Conservation (phyloP, 2,329 filamentous ascomycete genomes). For the Westerdykella sp. region DNA sequence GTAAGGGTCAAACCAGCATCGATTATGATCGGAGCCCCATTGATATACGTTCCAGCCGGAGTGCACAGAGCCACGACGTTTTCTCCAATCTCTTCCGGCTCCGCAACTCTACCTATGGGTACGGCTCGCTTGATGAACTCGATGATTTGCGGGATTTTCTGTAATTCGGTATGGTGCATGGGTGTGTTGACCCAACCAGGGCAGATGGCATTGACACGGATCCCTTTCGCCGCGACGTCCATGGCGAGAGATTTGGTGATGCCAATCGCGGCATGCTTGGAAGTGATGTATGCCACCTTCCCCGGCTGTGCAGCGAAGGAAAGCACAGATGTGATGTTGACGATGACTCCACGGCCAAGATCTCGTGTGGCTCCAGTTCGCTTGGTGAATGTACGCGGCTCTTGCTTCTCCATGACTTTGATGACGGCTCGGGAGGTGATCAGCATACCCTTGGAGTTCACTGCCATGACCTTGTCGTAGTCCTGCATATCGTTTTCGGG, state of each 20-base stretch:
- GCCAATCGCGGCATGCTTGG: constrained; percentile 16
- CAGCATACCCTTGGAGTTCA: constrained; percentile 1
- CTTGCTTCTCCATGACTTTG: constrained; percentile 3
- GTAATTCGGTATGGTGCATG: neutral
- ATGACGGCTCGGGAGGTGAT: constrained; percentile 1
- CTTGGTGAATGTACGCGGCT: constrained; percentile 2
- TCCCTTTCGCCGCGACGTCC: constrained; percentile 3
- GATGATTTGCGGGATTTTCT: constrained; percentile 1
- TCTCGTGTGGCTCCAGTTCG: neutral
- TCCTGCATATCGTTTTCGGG: constrained; percentile 1
- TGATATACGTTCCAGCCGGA: constrained; percentile 1
- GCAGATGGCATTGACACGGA: constrained; percentile 8
- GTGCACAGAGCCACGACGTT: constrained; percentile 2
- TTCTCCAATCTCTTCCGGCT: constrained; percentile 3
- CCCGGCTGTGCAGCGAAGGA: constrained; percentile 5
- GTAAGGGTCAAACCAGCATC: constrained; percentile 3
- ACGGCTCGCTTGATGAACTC: constrained; percentile 3
- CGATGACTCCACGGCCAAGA: constrained; percentile 11
- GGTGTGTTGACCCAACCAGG: constrained; percentile 9
- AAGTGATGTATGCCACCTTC: constrained; percentile 11
- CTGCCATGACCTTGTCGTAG: constrained; percentile 1
- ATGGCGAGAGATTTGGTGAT: constrained; percentile 13
- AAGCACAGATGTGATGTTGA: constrained; percentile 6
- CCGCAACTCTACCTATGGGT: constrained; percentile 1
- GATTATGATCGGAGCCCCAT: constrained; percentile 1